Conservation (phyloP, 2,329 filamentous ascomycete genomes). For the Metarhizium brunneum region DNA sequence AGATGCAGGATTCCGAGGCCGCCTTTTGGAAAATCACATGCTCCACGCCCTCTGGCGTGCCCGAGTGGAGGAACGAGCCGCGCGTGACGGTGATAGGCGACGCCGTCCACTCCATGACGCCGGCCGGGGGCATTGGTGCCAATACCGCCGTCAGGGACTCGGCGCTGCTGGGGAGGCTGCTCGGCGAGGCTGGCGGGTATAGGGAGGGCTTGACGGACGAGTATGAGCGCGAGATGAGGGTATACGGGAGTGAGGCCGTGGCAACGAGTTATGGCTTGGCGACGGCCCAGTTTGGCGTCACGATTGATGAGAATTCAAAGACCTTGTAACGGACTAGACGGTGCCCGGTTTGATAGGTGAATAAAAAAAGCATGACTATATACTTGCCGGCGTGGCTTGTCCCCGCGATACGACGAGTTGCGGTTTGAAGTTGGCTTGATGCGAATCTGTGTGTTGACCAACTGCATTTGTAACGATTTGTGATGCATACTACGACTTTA, state of each 20-base stretch:
- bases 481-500: no score
- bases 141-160: conserved; percentile 49
- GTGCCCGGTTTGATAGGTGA: no score
- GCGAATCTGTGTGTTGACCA: no score
- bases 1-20: conserved; percentile 46
- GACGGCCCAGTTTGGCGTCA: conserved; percentile 30
- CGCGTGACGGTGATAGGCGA: conserved; percentile 51
- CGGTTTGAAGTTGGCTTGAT: no score
- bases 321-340: neutral
- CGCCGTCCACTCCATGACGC: conserved; percentile 49
- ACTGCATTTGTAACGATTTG: no score
- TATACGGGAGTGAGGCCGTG: conserved; percentile 49
- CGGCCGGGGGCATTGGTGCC: conserved; percentile 45
- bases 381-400: no score
- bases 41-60: conserved; percentile 48
- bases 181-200: conserved; percentile 44
- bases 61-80: conserved; percentile 48
- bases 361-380: no score
- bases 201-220: conserved; percentile 42
- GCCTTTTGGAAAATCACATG: conserved; percentile 62
- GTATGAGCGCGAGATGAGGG: conserved; percentile 54
- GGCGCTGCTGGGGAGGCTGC: conserved; percentile 40
- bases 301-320: conserved; percentile 31
- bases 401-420: no score
- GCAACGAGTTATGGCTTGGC: conserved; percentile 41